phyloP scores from a whole-genome alignment of 2,329 filamentous ascomycete species.

The Metarhizium robertsii region DNA sequence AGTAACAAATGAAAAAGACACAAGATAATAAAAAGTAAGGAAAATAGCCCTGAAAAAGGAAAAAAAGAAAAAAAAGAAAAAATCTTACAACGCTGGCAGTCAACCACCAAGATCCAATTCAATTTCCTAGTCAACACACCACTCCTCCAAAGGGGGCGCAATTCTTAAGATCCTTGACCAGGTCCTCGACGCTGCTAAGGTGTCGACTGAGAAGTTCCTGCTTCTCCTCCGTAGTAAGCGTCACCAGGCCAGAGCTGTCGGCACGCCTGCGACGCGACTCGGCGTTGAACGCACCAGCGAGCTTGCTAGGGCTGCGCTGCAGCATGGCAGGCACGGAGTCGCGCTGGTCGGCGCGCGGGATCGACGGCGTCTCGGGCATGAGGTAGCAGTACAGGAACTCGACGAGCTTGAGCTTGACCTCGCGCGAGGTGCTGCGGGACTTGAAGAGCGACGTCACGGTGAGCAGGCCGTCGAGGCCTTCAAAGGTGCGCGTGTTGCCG shows the following conservation, averaged over 20 bases:
- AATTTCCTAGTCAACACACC: slow-evolving; percentile 27
- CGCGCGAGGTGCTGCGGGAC: slow-evolving; percentile 70
- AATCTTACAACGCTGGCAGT: neutral
- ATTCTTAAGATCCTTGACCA: slow-evolving; percentile 75
- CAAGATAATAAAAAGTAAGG: too few species aligned
- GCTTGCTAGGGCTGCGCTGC: slow-evolving; percentile 61
- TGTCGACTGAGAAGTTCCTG: slow-evolving; percentile 68
- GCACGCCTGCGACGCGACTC: slow-evolving; percentile 23
- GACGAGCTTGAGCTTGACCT: slow-evolving; percentile 91
- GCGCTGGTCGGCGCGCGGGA: slow-evolving; percentile 37
- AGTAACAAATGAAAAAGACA: neutral
- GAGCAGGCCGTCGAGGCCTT: slow-evolving; percentile 81
- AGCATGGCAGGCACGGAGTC: slow-evolving; percentile 42
- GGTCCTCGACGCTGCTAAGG: slow-evolving; percentile 72
- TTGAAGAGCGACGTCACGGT: slow-evolving; percentile 92
- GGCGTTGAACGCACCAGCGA: slow-evolving; percentile 44
- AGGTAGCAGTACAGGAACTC: slow-evolving; percentile 98
- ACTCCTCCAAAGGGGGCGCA: slow-evolving; percentile 64
- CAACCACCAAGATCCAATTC: too few species aligned
- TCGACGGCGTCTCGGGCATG: slow-evolving; percentile 73
- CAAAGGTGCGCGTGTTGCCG: slow-evolving; percentile 83
- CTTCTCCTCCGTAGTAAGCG: slow-evolving; percentile 71
- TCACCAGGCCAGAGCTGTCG: slow-evolving; percentile 29
- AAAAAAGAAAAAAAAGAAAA: neutral
- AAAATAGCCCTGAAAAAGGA: neutral